Conservation (phyloP, 345 rosid genomes). For the Gossypium mustelinum region DNA sequence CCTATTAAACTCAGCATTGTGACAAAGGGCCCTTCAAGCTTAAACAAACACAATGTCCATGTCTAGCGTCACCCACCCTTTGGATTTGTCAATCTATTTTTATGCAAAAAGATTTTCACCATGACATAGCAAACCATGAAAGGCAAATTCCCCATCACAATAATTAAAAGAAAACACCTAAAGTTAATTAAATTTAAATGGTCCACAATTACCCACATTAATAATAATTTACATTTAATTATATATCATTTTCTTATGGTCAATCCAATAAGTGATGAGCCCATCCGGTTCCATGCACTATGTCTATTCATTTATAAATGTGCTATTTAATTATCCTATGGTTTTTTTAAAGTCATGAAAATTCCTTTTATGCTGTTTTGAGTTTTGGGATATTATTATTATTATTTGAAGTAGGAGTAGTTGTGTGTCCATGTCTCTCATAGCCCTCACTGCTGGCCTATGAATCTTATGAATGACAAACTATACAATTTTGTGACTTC, state of each 20-base stretch:
- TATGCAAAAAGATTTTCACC: not conserved
- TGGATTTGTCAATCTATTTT: not conserved
- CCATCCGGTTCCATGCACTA: not conserved
- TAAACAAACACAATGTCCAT: conserved; percentile 22
- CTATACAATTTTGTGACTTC: too few species aligned
- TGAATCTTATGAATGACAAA: too few species aligned
- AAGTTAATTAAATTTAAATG: not conserved
- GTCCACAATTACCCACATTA: not conserved
- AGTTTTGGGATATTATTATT: not conserved
- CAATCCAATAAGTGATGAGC: too few species aligned
- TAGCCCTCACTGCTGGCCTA: too few species aligned
- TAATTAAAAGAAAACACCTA: too few species aligned
- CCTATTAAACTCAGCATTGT: conserved; percentile 26
- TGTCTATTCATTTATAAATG: not conserved
- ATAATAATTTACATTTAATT: not conserved
- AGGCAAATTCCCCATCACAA: not conserved
- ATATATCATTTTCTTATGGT: not conserved
- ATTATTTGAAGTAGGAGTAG: not conserved
- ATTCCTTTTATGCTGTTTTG: not conserved
- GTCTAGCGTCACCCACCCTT: conserved; percentile 21
- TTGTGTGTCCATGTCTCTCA: too few species aligned
- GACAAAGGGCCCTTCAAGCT: conserved; percentile 34
- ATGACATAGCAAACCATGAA: conserved; percentile 15
- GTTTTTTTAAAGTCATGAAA: not conserved
- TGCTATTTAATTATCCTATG: too few species aligned